Conservation (phyloP, 2,329 filamentous ascomycete genomes). For the Fusarium sp. region DNA sequence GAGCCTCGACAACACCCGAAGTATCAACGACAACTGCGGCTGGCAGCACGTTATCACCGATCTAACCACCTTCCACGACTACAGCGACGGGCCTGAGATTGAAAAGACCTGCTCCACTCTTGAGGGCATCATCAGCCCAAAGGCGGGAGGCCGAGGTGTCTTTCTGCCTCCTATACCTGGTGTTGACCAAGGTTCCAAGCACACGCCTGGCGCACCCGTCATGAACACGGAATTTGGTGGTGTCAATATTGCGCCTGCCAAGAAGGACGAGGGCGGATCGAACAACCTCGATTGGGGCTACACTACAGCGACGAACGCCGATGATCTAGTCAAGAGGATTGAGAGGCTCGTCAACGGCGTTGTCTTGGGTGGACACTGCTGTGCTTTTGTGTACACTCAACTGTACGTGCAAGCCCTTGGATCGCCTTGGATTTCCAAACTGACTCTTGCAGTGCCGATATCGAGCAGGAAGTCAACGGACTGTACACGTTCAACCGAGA, state of each 20-base stretch:
- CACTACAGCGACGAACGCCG: constrained; percentile 68
- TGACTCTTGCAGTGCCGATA: constrained; percentile 55
- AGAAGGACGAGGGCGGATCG: constrained; percentile 45
- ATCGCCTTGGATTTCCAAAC: neutral
- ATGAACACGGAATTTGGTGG: constrained; percentile 75
- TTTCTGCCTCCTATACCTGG: constrained; percentile 59
- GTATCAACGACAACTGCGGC: constrained; percentile 76
- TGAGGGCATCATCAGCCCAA: constrained; percentile 61
- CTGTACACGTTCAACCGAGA: constrained; percentile 69
- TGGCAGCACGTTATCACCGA: constrained; percentile 75
- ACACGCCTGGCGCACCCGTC: constrained; percentile 64
- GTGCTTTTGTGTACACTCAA: constrained; percentile 73
- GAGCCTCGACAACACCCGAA: constrained; percentile 68
- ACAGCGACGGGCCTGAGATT: constrained; percentile 66
- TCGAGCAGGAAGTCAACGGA: constrained; percentile 75
- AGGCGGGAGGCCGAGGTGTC: constrained; percentile 59
- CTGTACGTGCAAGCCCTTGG: constrained; percentile 54
- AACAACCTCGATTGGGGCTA: constrained; percentile 71
- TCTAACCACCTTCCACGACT: constrained; percentile 74
- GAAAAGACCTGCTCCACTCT: constrained; percentile 63
- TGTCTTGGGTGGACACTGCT: constrained; percentile 64
- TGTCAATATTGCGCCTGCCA: constrained; percentile 68
- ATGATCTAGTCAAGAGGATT: constrained; percentile 66
- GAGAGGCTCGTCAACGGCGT: constrained; percentile 67
- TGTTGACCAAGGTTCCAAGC: constrained; percentile 58